Evolutionary conservation across 2,329 filamentous ascomycete species (phyloP).

Genomic region (Coniochaeta sp.): DNA sequence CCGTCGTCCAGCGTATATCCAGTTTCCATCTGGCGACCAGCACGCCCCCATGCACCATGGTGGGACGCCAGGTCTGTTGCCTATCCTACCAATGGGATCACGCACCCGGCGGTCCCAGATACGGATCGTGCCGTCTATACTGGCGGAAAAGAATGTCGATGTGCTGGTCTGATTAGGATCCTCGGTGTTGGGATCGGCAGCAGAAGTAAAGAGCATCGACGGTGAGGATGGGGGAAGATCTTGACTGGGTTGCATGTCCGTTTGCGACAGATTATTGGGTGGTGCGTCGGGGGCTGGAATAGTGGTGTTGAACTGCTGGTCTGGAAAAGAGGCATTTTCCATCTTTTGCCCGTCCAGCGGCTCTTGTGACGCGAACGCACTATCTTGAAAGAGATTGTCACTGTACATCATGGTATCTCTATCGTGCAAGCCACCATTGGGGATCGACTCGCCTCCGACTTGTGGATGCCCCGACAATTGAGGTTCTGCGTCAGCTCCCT

Average conservation of each 20-base stretch:
- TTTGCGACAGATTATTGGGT: background rate
- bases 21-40: constrained; percentile 94
- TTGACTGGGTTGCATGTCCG: background rate
- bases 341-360: background rate
- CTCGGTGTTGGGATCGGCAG: constrained; percentile 30
- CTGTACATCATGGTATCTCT: constrained; percentile 6
- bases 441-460: background rate
- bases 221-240: constrained; percentile 19
- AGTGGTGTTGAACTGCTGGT: constrained; percentile 1
- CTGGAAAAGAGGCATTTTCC: background rate
- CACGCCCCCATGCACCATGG: constrained; percentile 98
- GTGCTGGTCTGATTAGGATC: constrained; percentile 57
- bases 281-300: constrained; percentile 3
- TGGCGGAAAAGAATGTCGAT: constrained; percentile 79
- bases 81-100: constrained; percentile 71
- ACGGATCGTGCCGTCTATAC: constrained; percentile 80
- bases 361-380: constrained; percentile 4
- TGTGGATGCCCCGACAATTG: constrained; percentile 1
- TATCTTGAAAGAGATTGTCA: constrained; percentile 4
- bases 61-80: constrained; percentile 65
- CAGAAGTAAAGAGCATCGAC: constrained; percentile 28
- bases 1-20: constrained; percentile 82
- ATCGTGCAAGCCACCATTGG: constrained; percentile 5
- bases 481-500: background rate
- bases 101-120: constrained; percentile 83